Conservation (phyloP, 495 filamentous ascomycete genomes). For the Elaphomyces granulatus region DNA sequence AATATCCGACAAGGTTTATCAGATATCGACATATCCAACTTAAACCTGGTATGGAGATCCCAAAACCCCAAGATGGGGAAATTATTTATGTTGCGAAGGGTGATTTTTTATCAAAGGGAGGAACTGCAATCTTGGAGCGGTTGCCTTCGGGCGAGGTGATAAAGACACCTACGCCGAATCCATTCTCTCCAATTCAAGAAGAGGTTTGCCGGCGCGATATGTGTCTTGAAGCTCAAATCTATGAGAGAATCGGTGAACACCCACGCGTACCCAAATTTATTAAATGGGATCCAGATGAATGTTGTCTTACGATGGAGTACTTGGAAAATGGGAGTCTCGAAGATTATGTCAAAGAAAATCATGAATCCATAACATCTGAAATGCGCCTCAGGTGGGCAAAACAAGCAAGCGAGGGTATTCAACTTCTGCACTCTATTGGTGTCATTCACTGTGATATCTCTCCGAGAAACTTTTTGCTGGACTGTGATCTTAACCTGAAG, state of each 20-base stretch:
- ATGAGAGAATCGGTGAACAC: conserved; percentile 1
- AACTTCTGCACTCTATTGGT: conserved; percentile 10
- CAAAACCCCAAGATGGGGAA: background rate
- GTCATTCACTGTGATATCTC: conserved; percentile 19
- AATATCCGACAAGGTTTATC: no score
- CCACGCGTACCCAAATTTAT: conserved; percentile 2
- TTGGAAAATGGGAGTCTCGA: background rate
- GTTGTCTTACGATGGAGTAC: conserved; percentile 4
- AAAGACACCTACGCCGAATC: conserved; percentile 1
- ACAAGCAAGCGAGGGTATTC: conserved; percentile 16
- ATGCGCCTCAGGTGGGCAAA: conserved; percentile 7
- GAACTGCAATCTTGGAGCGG: conserved; percentile 2
- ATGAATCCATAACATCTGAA: background rate
- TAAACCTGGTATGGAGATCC: no score
- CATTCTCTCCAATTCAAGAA: background rate
- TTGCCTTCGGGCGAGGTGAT: conserved; percentile 3
- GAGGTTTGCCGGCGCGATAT: background rate
- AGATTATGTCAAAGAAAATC: background rate
- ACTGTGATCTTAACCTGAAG: conserved; percentile 16
- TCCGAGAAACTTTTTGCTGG: conserved; percentile 21
- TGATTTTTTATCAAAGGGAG: background rate
- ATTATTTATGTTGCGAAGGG: conserved; percentile 3
- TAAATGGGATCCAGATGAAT: conserved; percentile 1
- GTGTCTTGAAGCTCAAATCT: conserved; percentile 2
- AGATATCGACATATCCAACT: no score